phyloP scores from a whole-genome alignment of 1,284 basidiomycete genomes.

The Ceratobasidium papillatum region DNA sequence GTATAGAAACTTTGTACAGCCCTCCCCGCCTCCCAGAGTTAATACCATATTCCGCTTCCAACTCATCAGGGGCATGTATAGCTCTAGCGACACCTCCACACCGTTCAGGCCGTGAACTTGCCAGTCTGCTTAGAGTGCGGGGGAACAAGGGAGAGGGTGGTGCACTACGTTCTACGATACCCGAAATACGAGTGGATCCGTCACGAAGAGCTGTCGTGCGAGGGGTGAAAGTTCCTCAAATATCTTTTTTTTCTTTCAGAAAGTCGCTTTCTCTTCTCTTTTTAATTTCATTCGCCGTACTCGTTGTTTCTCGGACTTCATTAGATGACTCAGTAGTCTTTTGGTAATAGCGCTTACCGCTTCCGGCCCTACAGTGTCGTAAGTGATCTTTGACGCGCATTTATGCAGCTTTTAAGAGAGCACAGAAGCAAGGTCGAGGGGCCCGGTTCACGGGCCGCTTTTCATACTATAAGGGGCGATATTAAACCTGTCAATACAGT shows the following conservation, averaged over 20 bases:
- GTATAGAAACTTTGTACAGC: too few relatives aligned
- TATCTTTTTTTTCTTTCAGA: background rate
- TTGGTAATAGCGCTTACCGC: background rate
- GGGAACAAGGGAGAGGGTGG: background rate
- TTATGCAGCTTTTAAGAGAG: too few relatives aligned
- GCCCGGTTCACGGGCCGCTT: too few relatives aligned
- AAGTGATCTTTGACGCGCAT: too few relatives aligned
- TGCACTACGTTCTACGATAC: background rate
- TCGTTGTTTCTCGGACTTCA: background rate
- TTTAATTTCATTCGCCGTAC: background rate
- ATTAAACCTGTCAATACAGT: background rate
- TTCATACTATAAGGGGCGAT: background rate
- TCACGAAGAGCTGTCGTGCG: background rate
- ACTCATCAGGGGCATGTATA: conserved; percentile 1
- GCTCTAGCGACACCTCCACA: conserved; percentile 9
- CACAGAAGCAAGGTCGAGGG: too few relatives aligned
- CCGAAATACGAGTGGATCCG: background rate
- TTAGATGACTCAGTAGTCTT: background rate
- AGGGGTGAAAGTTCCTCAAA: background rate
- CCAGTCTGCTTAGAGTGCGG: background rate
- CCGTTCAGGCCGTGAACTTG: background rate
- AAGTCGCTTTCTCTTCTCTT: background rate
- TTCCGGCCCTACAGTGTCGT: background rate
- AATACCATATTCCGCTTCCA: background rate
- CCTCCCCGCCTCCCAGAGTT: too few relatives aligned